phyloP scores from a whole-genome alignment of 176 grass and related monocot species.

The Oryza brachyantha region DNA sequence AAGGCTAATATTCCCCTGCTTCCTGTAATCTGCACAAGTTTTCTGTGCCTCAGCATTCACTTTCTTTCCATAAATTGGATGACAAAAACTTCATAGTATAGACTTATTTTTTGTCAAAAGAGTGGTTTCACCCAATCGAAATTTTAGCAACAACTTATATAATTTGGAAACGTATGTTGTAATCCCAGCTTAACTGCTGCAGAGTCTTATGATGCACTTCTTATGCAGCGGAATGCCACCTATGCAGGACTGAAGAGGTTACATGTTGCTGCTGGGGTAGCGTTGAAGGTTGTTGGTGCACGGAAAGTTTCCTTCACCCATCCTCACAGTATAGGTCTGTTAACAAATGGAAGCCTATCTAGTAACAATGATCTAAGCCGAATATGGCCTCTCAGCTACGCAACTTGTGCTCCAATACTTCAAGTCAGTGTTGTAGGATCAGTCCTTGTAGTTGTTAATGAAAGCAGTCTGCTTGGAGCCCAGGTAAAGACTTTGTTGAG shows the following conservation, averaged over 20 bases:
- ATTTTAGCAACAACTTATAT: conserved; percentile 19
- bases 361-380: conserved; percentile 28
- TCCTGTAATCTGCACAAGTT: not conserved
- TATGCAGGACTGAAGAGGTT: conserved; percentile 67
- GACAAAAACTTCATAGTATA: not conserved
- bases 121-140: not conserved
- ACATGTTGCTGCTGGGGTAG: conserved; percentile 54
- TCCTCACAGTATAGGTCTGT: conserved; percentile 84
- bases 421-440: conserved; percentile 60
- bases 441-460: conserved; percentile 43
- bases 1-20: conserved; percentile 5
- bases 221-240: conserved; percentile 63
- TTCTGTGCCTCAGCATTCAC: no score
- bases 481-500: conserved; percentile 37
- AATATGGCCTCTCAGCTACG: conserved; percentile 50
- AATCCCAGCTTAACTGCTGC: not conserved
- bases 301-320: conserved; percentile 56
- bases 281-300: conserved; percentile 69
- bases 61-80: not conserved
- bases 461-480: conserved; percentile 28
- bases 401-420: conserved; percentile 63
- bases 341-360: conserved; percentile 66
- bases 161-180: not conserved
- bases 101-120: not conserved
- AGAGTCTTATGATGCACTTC: conserved; percentile 25